A percentile compares a stretch with the other conserved stretches of the same genome.
These are phyloP conservation scores for Fusarium ambrosium DNA, from an alignment of 2,329 filamentous ascomycete species.

Conservation along the genomic window DNA sequence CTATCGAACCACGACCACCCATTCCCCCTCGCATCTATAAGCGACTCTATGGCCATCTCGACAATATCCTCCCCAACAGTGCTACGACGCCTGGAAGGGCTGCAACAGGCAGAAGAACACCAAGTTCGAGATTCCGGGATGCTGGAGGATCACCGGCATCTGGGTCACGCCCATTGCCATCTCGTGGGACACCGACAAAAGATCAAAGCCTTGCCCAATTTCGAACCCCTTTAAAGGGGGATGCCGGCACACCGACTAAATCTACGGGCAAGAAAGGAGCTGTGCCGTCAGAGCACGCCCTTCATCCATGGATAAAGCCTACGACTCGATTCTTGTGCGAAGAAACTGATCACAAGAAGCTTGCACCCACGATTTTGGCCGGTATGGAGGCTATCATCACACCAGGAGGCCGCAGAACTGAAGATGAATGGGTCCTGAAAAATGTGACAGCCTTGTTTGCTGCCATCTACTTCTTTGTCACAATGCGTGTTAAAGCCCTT, in stretches of 20 bases:
- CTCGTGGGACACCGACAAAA: constrained; percentile 62
- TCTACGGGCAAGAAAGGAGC: constrained; percentile 52
- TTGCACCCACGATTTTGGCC: constrained; percentile 80
- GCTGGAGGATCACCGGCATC: constrained; percentile 45
- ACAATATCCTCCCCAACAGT: constrained; percentile 73
- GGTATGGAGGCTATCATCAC: constrained; percentile 73
- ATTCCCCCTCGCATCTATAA: constrained; percentile 86
- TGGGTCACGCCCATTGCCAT: constrained; percentile 52
- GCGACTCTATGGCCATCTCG: constrained; percentile 84
- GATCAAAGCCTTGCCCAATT: constrained; percentile 59
- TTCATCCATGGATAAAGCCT: constrained; percentile 78
- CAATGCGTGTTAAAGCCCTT: constrained; percentile 62
- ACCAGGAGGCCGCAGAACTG: constrained; percentile 58
- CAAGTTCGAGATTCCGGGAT: constrained; percentile 50
- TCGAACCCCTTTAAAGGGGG: constrained; percentile 52
- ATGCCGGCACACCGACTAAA: constrained; percentile 57
- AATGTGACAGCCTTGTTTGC: constrained; percentile 69
- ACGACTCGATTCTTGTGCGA: constrained; percentile 74
- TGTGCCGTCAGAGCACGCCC: constrained; percentile 49
- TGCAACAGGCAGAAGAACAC: constrained; percentile 50
- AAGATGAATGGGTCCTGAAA: constrained; percentile 63
- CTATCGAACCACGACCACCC: constrained; percentile 81
- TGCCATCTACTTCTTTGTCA: constrained; percentile 72
- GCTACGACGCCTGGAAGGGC: constrained; percentile 49
- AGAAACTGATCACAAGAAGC: constrained; percentile 69